Evolutionary conservation across 768 basidiomycete genomes (phyloP), one percentile per base, ranked within the genome.

Genomic region (Rhodotorula kratochvilovae): DNA sequence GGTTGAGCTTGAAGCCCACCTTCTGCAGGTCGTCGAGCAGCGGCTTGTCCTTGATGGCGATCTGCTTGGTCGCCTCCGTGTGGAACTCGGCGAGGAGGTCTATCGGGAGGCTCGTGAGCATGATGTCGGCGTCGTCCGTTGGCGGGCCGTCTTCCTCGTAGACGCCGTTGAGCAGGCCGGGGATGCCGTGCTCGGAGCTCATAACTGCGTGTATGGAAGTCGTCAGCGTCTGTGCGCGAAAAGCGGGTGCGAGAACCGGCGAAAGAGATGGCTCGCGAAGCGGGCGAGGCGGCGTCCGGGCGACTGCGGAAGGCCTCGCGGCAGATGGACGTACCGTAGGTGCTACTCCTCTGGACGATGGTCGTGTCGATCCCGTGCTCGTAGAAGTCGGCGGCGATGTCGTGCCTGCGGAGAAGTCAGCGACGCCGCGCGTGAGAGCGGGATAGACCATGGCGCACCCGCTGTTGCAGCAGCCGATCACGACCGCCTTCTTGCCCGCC

Each of bases 401-500:
- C 85, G 72, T 85, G 85, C 0, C 48, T 10, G 3, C 21, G 39
- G 11, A 23, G 13, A 15, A 10, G 45, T 43, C n/a, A 43, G 58
- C 29, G 31, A 25, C 31, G 19, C 12, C 33, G 5, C 15, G 21
- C 5, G 5, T 8, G 21, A 54, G 53, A 46, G 29, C 2, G 15
- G 4, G 4, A 27, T 2, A 46, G 33, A 50, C 11, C 5, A 21
- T 33, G 36, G 33, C 61, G 21, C 35, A 53, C 39, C 39, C 39
- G 39, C 39, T 39, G 61, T 62, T 62, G 48, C 61, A 63, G 50
- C 61, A 53, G n/a, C 58, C 58, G 58, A 59, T 19, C 17, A 59
- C 60, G 7, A 87, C 82, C 0, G 89, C 88, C 76, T 87, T 90
- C 81, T 90, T 90, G 23, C 88, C 89, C 2, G 77, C 56, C 73